Evolutionary conservation across 2,329 filamentous ascomycete species (phyloP).

Genomic region (Orbilia blumenaviensis): DNA sequence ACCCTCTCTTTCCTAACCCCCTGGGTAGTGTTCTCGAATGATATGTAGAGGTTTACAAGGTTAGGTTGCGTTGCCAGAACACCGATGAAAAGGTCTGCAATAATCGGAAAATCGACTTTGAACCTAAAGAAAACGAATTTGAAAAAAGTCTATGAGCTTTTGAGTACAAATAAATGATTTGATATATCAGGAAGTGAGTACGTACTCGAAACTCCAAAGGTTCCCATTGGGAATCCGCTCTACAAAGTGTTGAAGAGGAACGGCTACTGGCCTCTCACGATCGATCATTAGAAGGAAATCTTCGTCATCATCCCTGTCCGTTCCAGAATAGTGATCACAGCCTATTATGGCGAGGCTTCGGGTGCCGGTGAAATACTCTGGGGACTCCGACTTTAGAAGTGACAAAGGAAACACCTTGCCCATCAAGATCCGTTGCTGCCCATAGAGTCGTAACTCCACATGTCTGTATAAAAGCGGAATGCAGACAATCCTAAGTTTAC

Average conservation of each 20-base stretch:
- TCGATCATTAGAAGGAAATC: neutral
- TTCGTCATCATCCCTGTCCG: neutral
- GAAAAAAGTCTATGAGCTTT: neutral
- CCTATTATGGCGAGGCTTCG: slow-evolving; percentile 11
- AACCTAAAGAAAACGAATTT: neutral
- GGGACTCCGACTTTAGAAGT: neutral
- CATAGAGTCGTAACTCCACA: slow-evolving; percentile 18
- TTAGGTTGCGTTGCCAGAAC: neutral
- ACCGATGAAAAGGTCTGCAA: neutral
- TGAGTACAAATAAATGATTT: neutral
- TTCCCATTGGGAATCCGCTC: slow-evolving; percentile 14
- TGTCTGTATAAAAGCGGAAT: slow-evolving; percentile 23
- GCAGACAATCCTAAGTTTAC: neutral
- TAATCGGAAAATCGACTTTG: slow-evolving; percentile 6
- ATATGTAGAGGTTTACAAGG: slow-evolving; percentile 19
- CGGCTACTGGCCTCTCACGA: neutral
- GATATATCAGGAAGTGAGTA: neutral
- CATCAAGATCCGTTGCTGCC: neutral
- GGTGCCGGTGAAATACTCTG: neutral
- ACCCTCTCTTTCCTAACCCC: neutral
- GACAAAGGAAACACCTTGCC: slow-evolving; percentile 19
- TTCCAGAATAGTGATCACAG: neutral
- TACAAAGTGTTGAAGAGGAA: neutral
- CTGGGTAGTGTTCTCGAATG: neutral
- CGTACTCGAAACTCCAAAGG: slow-evolving; percentile 30